These are phyloP conservation scores for Aspergillus viridinutans DNA, from an alignment of 2,329 filamentous ascomycete genomes.

Conservation along the genomic window DNA sequence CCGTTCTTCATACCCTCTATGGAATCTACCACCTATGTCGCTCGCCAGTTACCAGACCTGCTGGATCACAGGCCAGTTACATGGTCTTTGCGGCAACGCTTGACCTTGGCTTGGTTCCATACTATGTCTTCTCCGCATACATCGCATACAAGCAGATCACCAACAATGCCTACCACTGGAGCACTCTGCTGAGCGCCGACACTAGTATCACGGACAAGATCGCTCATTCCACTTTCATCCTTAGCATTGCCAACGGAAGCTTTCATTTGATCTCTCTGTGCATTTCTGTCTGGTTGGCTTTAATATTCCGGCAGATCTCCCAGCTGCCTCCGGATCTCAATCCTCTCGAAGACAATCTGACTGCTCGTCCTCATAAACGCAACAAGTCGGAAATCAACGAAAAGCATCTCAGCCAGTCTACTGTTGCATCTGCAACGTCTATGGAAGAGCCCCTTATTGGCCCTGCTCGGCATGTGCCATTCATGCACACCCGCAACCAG, in stretches of 20 bases:
- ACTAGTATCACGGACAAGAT: constrained; percentile 55
- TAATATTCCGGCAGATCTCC: constrained; percentile 78
- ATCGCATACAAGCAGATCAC: constrained; percentile 51
- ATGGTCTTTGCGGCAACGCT: constrained; percentile 75
- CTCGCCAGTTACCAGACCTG: constrained; percentile 65
- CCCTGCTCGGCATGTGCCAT: constrained; percentile 59
- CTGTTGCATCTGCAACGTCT: constrained; percentile 39
- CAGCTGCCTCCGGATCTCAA: constrained; percentile 91
- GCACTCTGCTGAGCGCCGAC: constrained; percentile 58
- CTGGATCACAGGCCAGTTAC: constrained; percentile 80
- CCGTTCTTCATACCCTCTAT: constrained; percentile 68
- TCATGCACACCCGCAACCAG: constrained; percentile 69
- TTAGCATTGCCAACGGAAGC: constrained; percentile 58
- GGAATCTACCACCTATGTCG: constrained; percentile 75
- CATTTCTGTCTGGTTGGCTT: constrained; percentile 69
- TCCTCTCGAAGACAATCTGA: constrained; percentile 80
- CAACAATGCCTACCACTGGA: constrained; percentile 53
- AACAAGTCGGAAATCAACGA: constrained; percentile 61
- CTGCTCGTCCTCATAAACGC: constrained; percentile 69
- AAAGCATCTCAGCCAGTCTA: constrained; percentile 57
- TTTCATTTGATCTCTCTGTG: constrained; percentile 67
- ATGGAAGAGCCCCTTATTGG: constrained; percentile 42
- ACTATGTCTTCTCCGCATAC: constrained; percentile 58
- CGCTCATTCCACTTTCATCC: constrained; percentile 64
- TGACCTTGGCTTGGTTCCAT: constrained; percentile 63